Evolutionary conservation across 768 basidiomycete genomes (phyloP).

Genomic region (Hygrophorus pudorinus): DNA sequence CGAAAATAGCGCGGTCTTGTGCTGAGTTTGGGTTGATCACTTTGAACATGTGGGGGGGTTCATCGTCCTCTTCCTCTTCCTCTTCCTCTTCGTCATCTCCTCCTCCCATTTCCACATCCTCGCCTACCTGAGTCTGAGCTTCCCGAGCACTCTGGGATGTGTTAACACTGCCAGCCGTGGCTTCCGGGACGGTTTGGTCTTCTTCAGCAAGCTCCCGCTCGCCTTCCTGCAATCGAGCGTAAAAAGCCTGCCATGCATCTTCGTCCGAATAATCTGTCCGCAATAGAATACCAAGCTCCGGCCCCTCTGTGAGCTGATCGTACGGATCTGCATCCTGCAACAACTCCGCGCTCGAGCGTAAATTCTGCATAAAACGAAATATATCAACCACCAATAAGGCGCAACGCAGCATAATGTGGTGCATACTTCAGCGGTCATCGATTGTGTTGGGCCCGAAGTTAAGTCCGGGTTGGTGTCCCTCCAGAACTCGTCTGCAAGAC

Average conservation of each 20-base stretch:
- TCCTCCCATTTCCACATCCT: conserved; percentile 18
- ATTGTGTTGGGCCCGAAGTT: too few species aligned
- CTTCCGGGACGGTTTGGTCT: conserved; percentile 14
- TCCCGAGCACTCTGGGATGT: background rate
- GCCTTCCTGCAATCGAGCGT: conserved; percentile 34
- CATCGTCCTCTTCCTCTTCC: conserved; percentile 17
- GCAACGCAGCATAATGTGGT: background rate
- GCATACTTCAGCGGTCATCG: too few species aligned
- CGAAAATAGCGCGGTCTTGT: conserved; percentile 30
- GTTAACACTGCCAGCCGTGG: conserved; percentile 11
- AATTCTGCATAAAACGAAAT: background rate
- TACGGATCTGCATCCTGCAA: conserved; percentile 32
- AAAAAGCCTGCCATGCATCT: conserved; percentile 52
- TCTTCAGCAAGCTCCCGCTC: conserved; percentile 45
- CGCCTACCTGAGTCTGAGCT: too few species aligned
- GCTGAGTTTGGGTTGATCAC: conserved; percentile 37
- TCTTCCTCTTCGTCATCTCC: conserved; percentile 21
- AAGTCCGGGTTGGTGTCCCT: background rate
- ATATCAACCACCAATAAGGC: background rate
- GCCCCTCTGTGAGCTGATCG: conserved; percentile 38
- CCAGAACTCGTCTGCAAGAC: conserved; percentile 8
- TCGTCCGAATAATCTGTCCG: conserved; percentile 68
- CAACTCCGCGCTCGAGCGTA: background rate
- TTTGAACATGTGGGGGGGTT: conserved; percentile 33
- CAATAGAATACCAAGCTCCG: conserved; percentile 52